Evolutionary conservation across 1,139 yeast genomes (phyloP).

Genomic region (Geotrichum histeridarum): DNA sequence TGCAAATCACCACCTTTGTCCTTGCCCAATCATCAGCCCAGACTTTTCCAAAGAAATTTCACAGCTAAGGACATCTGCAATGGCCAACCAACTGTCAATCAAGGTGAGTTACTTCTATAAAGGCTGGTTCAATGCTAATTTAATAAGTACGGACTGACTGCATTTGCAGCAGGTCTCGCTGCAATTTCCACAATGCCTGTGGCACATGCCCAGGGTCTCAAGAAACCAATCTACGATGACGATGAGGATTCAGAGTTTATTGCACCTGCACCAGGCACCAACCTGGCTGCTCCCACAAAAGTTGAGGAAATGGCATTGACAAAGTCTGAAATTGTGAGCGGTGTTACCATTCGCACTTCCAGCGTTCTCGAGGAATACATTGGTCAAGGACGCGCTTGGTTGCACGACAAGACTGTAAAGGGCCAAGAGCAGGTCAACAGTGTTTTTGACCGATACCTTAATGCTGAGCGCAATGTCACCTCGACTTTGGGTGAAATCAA

Average conservation of each 20-base stretch:
- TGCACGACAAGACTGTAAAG: conserved; percentile 30
- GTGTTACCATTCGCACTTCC: conserved; percentile 54
- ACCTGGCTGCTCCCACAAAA: conserved; percentile 47
- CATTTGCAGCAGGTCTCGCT: conserved; percentile 18
- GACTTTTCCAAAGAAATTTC: neutral
- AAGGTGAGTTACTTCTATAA: conserved; percentile 11
- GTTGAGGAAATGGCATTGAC: conserved; percentile 39
- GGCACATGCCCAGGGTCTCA: conserved; percentile 27
- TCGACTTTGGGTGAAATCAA: conserved; percentile 66
- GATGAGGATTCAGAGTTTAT: conserved; percentile 32
- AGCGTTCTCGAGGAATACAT: conserved; percentile 47
- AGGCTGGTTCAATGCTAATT: neutral
- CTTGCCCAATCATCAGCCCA: conserved; percentile 1
- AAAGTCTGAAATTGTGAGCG: conserved; percentile 47
- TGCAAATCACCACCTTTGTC: neutral
- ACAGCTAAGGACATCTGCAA: neutral
- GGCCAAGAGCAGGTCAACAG: conserved; percentile 42
- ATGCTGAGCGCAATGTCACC: conserved; percentile 62
- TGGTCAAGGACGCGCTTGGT: conserved; percentile 44
- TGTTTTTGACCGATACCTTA: conserved; percentile 47
- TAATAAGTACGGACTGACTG: neutral
- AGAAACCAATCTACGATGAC: conserved; percentile 57
- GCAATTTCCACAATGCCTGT: conserved; percentile 23
- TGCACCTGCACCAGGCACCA: conserved; percentile 53
- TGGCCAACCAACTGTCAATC: conserved; percentile 16